Base-by-base conservation (phyloP, 2,329 filamentous ascomycete species). In the Simplicillium sp. region DNA sequence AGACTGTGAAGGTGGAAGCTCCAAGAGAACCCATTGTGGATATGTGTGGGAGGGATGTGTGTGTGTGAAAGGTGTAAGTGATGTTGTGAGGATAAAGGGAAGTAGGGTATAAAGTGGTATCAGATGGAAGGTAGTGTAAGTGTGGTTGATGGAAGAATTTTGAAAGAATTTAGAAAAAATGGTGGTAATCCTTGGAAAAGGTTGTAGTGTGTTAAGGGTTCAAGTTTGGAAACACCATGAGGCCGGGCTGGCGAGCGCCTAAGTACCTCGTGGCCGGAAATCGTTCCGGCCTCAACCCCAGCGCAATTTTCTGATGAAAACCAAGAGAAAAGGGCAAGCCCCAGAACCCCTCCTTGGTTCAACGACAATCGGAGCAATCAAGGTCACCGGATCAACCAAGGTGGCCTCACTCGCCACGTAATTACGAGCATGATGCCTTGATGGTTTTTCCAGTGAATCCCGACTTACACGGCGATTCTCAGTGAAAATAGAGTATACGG, bases 1-100 rank as follows among this genome's bases (percentile, higher is more conserved):
- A 68, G 61, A 86, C 74, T 41, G 70, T 62, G 57, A 85, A 84
- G 43, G 58, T 46, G 43, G 47, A 44, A 46, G 54, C 51, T 34
- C 52, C 49, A 41, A 68, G 50, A 44, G 65, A 68, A 18, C 65
- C 65, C 67, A 70, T 70, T 44, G 38, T 60, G 56, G 40, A 33
- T 40, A 34, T 31, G 34, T 31, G 29, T 34, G 31, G 12, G 28
- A 34, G 17, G 17, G 31, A 35, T 45, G 38, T 39, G 36, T 41
- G 34, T 37, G 38, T 36, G n/a, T 34, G 40, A 39, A 36, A 25
- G 14, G 32, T 38, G 34, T 20, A 17, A 31, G 36, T 31, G 9
- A 29, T 25, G 17, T 36, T 43, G 31, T 40, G 39, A 8, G 37
- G 34, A 25, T 25, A 9, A 25, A 25, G 9, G 34, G 40, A 31